Evolutionary conservation across 1,139 yeast genomes (phyloP).

Genomic region (Neolecta irregularis): DNA sequence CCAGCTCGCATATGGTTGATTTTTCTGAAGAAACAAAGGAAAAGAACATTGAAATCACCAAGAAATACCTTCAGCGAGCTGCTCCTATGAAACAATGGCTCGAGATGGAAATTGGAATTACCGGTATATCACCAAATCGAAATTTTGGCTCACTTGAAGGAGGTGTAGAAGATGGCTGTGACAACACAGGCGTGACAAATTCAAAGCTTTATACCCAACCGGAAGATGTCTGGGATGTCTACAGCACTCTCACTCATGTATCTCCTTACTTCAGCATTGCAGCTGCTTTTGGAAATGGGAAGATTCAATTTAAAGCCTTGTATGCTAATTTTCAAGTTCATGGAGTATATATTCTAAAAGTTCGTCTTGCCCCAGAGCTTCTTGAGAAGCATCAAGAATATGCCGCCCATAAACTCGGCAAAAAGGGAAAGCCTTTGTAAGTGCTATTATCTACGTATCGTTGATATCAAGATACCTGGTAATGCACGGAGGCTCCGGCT

Average conservation of each 20-base stretch:
- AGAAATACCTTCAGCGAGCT: conserved; percentile 86
- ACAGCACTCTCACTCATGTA: conserved; percentile 78
- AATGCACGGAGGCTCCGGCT: conserved; percentile 99
- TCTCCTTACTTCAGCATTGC: conserved; percentile 98
- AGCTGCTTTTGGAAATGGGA: conserved; percentile 98
- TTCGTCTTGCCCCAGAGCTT: conserved; percentile 79
- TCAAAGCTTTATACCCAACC: conserved; percentile 77
- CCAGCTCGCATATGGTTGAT: conserved; percentile 92
- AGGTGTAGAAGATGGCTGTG: conserved; percentile 99
- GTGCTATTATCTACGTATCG: no score
- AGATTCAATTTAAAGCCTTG: no score
- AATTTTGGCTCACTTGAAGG: no score
- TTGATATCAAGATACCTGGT: no score
- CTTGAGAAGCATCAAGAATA: conserved; percentile 91
- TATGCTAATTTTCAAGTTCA: no score
- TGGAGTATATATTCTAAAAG: conserved; percentile 97
- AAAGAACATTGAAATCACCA: conserved; percentile 88
- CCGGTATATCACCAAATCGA: no score
- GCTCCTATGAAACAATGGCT: conserved; percentile 92
- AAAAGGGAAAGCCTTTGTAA: conserved; percentile 56
- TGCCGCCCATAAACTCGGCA: conserved; percentile 44
- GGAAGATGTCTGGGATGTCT: conserved; percentile 83
- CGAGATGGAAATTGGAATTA: conserved; percentile 99
- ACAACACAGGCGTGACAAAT: conserved; percentile 85
- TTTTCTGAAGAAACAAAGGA: conserved; percentile 93